A percentile compares a stretch with the other conserved stretches of the same genome.
These are phyloP conservation scores for Zygosaccharomyces gambellarensis DNA, from an alignment of 805 yeast genomes.

Conservation along the genomic window DNA sequence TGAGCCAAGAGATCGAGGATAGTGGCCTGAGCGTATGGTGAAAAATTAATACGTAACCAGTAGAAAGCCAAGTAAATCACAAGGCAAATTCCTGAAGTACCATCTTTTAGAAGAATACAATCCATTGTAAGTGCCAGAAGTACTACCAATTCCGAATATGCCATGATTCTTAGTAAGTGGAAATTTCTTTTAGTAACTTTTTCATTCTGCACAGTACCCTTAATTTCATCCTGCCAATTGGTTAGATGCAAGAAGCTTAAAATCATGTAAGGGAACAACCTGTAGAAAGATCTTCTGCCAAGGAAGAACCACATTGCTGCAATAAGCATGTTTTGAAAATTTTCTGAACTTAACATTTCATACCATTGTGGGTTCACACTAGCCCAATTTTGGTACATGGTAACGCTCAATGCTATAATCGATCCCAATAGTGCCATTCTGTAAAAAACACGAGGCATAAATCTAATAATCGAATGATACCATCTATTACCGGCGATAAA, in stretches of 20 bases:
- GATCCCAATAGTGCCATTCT: constrained; percentile 55
- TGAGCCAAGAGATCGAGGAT: constrained; percentile 28
- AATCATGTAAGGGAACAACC: constrained; percentile 54
- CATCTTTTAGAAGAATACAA: constrained; percentile 54
- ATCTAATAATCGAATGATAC: constrained; percentile 25
- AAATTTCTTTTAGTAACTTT: constrained; percentile 17
- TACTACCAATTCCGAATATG: constrained; percentile 57
- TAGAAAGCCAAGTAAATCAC: constrained; percentile 52
- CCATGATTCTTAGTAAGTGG: constrained; percentile 37
- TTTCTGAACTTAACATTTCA: constrained; percentile 64
- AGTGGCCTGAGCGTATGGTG: constrained; percentile 38
- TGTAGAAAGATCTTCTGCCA: constrained; percentile 61
- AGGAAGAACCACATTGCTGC: constrained; percentile 58
- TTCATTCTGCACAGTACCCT: constrained; percentile 10
- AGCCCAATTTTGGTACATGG: constrained; percentile 57
- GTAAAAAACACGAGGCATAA: constrained; percentile 49
- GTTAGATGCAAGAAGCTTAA: constrained; percentile 57
- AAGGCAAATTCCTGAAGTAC: constrained; percentile 66
- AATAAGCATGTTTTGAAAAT: constrained; percentile 63
- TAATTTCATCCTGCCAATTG: constrained; percentile 19
- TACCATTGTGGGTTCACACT: constrained; percentile 56
- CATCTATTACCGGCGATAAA: constrained; percentile 20
- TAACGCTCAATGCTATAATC: constrained; percentile 45
- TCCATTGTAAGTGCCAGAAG: constrained; percentile 51
- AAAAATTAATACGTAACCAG: constrained; percentile 65